These are phyloP conservation scores for Aplosporella prunicola DNA, from an alignment of 2,329 filamentous ascomycete genomes.

Conservation along the genomic window DNA sequence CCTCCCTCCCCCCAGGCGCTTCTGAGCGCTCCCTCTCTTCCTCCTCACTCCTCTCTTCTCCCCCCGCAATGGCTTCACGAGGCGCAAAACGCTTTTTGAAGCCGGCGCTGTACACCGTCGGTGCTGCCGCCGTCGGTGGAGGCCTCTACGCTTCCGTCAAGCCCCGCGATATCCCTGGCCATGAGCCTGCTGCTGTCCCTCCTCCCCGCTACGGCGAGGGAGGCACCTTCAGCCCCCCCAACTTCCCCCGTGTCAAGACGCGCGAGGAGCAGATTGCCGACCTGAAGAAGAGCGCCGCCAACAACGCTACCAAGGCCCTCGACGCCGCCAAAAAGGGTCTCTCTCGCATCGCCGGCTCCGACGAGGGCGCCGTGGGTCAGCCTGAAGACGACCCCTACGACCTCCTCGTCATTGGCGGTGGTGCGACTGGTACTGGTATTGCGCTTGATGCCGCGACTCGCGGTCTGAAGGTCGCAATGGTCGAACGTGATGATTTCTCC, in stretches of 20 bases:
- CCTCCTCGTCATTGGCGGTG: slow-evolving; percentile 67
- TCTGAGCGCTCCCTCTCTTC: neutral
- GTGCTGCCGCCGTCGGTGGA: slow-evolving; percentile 44
- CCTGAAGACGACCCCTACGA: slow-evolving; percentile 54
- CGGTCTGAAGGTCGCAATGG: slow-evolving; percentile 68
- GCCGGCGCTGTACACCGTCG: slow-evolving; percentile 50
- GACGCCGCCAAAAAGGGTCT: slow-evolving; percentile 27
- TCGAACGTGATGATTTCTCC: slow-evolving; percentile 77
- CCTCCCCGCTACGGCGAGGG: slow-evolving; percentile 61
- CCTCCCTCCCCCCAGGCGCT: slow-evolving; percentile 6
- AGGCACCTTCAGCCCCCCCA: slow-evolving; percentile 56
- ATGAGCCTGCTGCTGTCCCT: slow-evolving; percentile 57
- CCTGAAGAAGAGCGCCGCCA: slow-evolving; percentile 42
- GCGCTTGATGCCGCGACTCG: slow-evolving; percentile 72
- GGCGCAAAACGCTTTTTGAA: slow-evolving; percentile 39
- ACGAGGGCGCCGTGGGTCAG: slow-evolving; percentile 19
- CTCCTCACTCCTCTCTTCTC: neutral
- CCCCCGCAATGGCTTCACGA: slow-evolving; percentile 14
- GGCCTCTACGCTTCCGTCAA: slow-evolving; percentile 56
- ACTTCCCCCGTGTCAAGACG: slow-evolving; percentile 54
- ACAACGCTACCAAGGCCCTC: slow-evolving; percentile 25
- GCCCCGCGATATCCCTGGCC: slow-evolving; percentile 62
- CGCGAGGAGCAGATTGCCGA: slow-evolving; percentile 56
- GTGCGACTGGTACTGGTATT: slow-evolving; percentile 71
- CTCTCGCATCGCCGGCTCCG: slow-evolving; percentile 13